phyloP scores from a whole-genome alignment of 192 early-diverging fungal species.

The Coemansia sp. region DNA sequence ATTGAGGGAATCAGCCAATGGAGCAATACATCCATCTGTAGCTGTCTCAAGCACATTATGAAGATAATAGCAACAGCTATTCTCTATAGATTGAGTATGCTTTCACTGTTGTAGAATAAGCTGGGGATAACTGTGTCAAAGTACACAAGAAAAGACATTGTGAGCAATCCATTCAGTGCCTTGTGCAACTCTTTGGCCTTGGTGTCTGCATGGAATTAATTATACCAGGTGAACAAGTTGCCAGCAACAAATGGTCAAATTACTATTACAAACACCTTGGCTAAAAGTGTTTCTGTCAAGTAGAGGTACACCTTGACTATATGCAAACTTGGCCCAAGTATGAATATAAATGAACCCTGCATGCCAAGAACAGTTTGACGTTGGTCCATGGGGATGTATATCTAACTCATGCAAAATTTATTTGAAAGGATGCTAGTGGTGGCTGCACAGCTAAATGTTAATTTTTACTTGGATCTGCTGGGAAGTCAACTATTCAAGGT shows the following conservation, averaged over 20 bases:
- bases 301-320: constrained; percentile 71
- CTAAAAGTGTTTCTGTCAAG: constrained; percentile 78
- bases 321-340: constrained; percentile 67
- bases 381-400: constrained; percentile 28
- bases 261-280: constrained; percentile 80
- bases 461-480: too few species aligned
- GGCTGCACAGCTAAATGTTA: background rate
- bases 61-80: constrained; percentile 63
- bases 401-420: constrained; percentile 30
- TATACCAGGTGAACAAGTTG: constrained; percentile 85
- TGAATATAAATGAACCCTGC: constrained; percentile 71
- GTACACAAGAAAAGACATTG: constrained; percentile 87
- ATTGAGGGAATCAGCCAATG: constrained; percentile 71
- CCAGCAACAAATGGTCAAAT: constrained; percentile 81
- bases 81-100: constrained; percentile 63
- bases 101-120: constrained; percentile 55
- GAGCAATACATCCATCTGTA: constrained; percentile 68
- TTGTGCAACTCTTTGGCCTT: constrained; percentile 86
- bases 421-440: background rate
- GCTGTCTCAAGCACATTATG: constrained; percentile 70
- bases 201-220: constrained; percentile 85
- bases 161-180: constrained; percentile 84
- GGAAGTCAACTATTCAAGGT: too few species aligned
- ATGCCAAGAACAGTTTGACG: constrained; percentile 55
- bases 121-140: constrained; percentile 81